Percentiles rank a stretch among this genome's conserved stretches.
These are phyloP conservation scores for Monilinia polystroma DNA, from an alignment of 2,329 filamentous ascomycete genomes.

Conservation along the genomic window DNA sequence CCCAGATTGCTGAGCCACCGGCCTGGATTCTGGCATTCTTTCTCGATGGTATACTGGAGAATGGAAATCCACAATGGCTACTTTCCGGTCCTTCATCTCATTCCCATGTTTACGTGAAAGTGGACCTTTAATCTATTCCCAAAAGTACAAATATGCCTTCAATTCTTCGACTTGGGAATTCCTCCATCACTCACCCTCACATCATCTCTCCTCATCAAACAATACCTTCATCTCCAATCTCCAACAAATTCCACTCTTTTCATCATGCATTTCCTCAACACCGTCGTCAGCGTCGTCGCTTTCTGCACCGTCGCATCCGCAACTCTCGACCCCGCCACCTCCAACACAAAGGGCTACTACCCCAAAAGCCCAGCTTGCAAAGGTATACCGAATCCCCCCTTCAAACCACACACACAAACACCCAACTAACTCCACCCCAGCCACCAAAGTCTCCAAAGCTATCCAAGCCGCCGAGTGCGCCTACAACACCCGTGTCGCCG, in stretches of 20 bases:
- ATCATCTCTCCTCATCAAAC: neutral
- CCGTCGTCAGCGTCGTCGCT: constrained; percentile 13
- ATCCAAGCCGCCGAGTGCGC: constrained; percentile 23
- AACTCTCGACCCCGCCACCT: constrained; percentile 8
- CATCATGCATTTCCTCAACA: constrained; percentile 16
- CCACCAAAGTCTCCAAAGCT: neutral
- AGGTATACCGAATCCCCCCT: neutral
- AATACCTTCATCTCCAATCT: neutral
- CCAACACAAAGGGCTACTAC: constrained; percentile 13
- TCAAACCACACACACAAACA: too few species aligned
- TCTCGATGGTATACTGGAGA: neutral
- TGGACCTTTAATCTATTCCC: neutral
- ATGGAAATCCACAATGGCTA: neutral
- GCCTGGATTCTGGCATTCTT: neutral
- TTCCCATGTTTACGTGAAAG: neutral
- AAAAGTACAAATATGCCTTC: constrained; percentile 12
- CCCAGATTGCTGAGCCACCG: constrained; percentile 6
- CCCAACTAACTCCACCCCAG: neutral
- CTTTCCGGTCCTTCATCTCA: neutral
- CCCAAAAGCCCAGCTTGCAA: neutral
- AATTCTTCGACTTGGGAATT: neutral
- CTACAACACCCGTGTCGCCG: constrained; percentile 11
- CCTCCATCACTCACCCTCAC: neutral
- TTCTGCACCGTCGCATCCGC: constrained; percentile 14
- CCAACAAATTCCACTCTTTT: neutral